Evolutionary conservation across 2,329 filamentous ascomycete species (phyloP), one percentile per base, ranked within the genome.

Genomic region (Fusarium gaditjirri): DNA sequence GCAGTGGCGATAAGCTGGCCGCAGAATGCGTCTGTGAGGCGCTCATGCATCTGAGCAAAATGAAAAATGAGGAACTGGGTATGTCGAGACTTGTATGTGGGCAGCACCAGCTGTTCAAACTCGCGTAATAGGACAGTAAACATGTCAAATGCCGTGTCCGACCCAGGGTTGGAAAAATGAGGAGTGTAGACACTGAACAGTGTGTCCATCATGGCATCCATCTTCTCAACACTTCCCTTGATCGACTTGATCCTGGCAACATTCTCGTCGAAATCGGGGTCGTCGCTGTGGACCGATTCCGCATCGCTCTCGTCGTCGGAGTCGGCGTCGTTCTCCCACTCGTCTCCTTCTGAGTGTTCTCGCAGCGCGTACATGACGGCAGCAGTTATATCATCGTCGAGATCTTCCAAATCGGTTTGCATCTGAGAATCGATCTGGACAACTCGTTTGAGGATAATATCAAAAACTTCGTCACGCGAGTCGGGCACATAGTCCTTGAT

Each of bases 61-160:
- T 98, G 95, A 82, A 99, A 99, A 55, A 98, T 88, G 52, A 99
- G 89, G 76, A 98, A 99, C 78, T 99, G 96, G 0, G 94, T 94
- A 80, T 98, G 95, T 38, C 96, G 91, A 29, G 94, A 97, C 74
- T 94, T 93, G 80, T 96, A 94, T 19, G 94, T 97, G 7, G 95
- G 94, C 35, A 99, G 87, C 65, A 99, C 94, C 77, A 94, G 94
- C 78, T 90, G 93, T 68, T 92, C 89, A 78, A 99, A 99, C 79
- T 97, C 94, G 53, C 91, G 89, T 33, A 98, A 86, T 42, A 99
- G 87, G 61, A 93, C 90, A 58, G 93, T 91, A 75, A 97, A 93
- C 54, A 90, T 90, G 61, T 91, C 90, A 71, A 93, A 89, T 44
- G 93, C 91, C 62, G 90, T 86, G 52, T 91, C 88, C 17, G 90